Conservation (phyloP, 2,329 filamentous ascomycete genomes). For the Parafenestella ontariensis region DNA sequence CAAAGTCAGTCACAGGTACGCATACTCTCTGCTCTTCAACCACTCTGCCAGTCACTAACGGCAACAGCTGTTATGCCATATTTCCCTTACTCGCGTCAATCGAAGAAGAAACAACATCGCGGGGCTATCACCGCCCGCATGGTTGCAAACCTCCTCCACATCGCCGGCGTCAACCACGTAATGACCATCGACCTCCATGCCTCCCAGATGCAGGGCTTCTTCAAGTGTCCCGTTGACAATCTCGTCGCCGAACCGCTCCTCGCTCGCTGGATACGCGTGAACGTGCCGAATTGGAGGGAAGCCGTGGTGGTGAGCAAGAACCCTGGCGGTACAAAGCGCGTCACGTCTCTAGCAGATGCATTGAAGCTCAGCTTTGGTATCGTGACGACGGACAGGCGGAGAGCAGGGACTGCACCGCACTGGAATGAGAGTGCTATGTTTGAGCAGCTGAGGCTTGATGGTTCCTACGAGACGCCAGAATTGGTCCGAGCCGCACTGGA, state of each 20-base stretch:
- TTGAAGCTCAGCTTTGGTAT: constrained; percentile 98
- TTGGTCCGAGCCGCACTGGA: constrained; percentile 41
- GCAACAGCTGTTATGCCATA: constrained; percentile 81
- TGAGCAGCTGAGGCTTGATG: constrained; percentile 53
- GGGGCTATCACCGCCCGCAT: constrained; percentile 96
- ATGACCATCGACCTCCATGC: constrained; percentile 95
- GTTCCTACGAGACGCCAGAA: constrained; percentile 49
- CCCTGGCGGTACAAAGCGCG: constrained; percentile 93
- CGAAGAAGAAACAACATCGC: constrained; percentile 97
- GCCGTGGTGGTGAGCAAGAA: constrained; percentile 99
- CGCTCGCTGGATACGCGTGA: constrained; percentile 91
- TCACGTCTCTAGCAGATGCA: constrained; percentile 93
- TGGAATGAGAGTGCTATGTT: constrained; percentile 81
- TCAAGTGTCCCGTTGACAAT: constrained; percentile 96
- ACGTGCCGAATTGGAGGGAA: constrained; percentile 85
- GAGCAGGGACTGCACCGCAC: constrained; percentile 58
- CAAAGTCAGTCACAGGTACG: constrained; percentile 93
- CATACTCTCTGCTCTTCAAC: constrained; percentile 22
- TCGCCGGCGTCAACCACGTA: constrained; percentile 96
- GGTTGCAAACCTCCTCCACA: constrained; percentile 91
- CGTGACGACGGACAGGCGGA: constrained; percentile 77
- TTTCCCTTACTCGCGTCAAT: constrained; percentile 99
- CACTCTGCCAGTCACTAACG: constrained; percentile 19
- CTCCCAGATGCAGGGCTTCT: constrained; percentile 98
- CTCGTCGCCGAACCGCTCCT: constrained; percentile 95